Percentiles rank a stretch among this genome's conserved stretches.
Conservation (phyloP, 2,329 filamentous ascomycete genomes). For the Scytalidium sp. region DNA sequence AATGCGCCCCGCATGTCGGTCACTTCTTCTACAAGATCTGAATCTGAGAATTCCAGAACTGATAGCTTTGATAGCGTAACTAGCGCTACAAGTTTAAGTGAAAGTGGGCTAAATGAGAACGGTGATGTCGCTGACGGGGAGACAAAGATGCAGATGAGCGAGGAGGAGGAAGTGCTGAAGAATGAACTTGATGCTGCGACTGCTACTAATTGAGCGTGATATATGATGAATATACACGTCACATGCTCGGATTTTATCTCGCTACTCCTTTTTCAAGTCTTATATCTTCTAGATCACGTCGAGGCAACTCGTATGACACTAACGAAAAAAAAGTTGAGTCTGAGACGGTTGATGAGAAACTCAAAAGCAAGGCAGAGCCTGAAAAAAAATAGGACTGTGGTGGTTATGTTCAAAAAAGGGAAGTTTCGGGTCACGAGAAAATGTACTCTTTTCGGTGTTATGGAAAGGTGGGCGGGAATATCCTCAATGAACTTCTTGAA, state of each 20-base stretch:
- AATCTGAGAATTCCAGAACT: neutral
- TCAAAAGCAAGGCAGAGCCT: neutral
- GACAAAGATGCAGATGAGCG: neutral
- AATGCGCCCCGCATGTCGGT: neutral
- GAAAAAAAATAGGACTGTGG: conserved; percentile 25
- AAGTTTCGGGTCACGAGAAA: neutral
- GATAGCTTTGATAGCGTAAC: neutral
- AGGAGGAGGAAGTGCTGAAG: neutral
- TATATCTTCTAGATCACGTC: neutral
- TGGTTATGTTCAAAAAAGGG: neutral
- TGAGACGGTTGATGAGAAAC: neutral
- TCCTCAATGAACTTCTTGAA: too few species aligned
- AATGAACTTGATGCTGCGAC: neutral
- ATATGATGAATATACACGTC: neutral
- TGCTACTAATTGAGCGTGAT: neutral
- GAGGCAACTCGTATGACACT: neutral
- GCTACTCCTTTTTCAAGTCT: neutral
- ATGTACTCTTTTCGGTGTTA: neutral
- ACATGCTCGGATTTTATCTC: too few species aligned
- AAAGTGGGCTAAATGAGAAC: neutral
- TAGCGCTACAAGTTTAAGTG: neutral
- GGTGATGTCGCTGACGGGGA: neutral
- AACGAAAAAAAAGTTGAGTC: neutral
- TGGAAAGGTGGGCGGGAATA: neutral
- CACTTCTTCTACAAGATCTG: neutral